Evolutionary conservation across 1,139 yeast species (phyloP).

Genomic region (Candida mesenterica): DNA sequence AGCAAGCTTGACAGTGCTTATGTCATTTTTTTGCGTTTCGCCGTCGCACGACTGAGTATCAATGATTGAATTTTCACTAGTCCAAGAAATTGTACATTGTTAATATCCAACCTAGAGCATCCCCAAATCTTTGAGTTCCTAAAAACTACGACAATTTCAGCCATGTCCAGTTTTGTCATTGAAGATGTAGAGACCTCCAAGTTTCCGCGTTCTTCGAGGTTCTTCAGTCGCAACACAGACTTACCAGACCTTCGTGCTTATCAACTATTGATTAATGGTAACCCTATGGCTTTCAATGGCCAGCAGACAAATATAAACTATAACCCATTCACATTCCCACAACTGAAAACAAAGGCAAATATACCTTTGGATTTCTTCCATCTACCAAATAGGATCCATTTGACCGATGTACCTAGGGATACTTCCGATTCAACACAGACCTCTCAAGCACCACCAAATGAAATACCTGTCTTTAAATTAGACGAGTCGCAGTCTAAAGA

Average conservation of each 20-base stretch:
- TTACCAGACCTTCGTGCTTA: conserved; percentile 30
- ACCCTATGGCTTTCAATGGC: conserved; percentile 26
- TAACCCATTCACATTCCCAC: conserved; percentile 44
- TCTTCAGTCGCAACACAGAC: conserved; percentile 25
- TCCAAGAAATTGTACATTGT: too few relatives aligned
- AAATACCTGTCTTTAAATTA: conserved; percentile 51
- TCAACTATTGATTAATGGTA: conserved; percentile 19
- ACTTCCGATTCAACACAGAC: conserved; percentile 14
- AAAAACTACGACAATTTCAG: background rate
- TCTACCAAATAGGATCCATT: conserved; percentile 31
- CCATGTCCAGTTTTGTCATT: conserved; percentile 5
- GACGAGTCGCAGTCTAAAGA: conserved; percentile 46
- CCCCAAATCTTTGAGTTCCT: too few relatives aligned
- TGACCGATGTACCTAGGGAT: conserved; percentile 17
- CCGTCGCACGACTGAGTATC: conserved; percentile 8
- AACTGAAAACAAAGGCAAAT: conserved; percentile 39
- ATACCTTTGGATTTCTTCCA: conserved; percentile 37
- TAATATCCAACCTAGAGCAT: too few relatives aligned
- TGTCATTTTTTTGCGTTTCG: too few relatives aligned
- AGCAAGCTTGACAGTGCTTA: too few relatives aligned
- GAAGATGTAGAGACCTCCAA: conserved; percentile 19
- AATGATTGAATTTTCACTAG: conserved; percentile 6
- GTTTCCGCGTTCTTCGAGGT: conserved; percentile 38
- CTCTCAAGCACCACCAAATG: conserved; percentile 13
- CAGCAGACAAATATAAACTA: conserved; percentile 35